Evolutionary conservation across 192 early-diverging fungal species (phyloP).

Genomic region (Umbelopsis sp.): DNA sequence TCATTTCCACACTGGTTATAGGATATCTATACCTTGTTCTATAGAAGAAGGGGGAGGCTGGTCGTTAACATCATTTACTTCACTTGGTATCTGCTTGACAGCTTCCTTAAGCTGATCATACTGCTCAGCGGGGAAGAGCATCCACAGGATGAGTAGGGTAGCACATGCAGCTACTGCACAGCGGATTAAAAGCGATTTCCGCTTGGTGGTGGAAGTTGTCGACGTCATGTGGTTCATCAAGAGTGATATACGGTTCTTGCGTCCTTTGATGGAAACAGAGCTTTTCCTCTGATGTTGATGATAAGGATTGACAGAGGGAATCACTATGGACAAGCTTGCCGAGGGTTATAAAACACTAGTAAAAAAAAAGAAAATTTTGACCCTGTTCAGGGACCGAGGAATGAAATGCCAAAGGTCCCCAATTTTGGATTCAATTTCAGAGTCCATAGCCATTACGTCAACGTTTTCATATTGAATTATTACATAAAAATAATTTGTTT

Average conservation of each 20-base stretch:
- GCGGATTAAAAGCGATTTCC: not conserved
- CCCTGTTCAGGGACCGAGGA: constrained; percentile 17
- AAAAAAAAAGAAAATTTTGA: not conserved
- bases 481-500: not conserved
- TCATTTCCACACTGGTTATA: not conserved
- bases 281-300: constrained; percentile 15
- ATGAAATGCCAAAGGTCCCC: not conserved
- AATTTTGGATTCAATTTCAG: not conserved
- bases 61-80: not conserved
- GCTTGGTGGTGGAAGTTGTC: not conserved
- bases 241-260: not conserved
- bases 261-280: constrained; percentile 2
- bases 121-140: constrained; percentile 1
- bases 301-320: not conserved
- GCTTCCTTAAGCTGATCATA: constrained; percentile 14
- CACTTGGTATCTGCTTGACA: not conserved
- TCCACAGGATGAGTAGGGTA: not conserved
- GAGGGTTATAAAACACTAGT: too few relatives aligned
- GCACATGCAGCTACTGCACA: constrained; percentile 13
- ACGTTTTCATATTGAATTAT: not conserved
- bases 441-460: not conserved
- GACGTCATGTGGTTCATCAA: constrained; percentile 11
- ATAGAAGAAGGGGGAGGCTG: not conserved
- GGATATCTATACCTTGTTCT: not conserved
- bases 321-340: not conserved